Evolutionary conservation across 1,284 basidiomycete genomes (phyloP), one percentile per base, ranked within the genome.

Genomic region (Tremellales sp.): DNA sequence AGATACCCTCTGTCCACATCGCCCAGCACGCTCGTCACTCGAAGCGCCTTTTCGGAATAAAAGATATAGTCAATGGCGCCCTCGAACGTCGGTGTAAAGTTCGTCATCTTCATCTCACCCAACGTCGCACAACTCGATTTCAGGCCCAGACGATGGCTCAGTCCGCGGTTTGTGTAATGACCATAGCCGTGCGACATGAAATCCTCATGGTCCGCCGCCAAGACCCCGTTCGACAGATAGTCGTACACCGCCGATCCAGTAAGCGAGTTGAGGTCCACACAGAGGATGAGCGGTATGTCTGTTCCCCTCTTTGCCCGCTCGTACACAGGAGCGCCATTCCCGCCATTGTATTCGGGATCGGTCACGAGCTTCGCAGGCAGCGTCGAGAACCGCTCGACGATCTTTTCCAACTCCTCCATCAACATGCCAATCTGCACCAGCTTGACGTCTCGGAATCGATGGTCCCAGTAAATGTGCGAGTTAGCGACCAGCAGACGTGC

Each of bases 151-250:
- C 79, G 78, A 69, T 97, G 95, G 57, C 79, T 76, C 50, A 94
- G 65, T 1, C 95, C 95, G 24, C 91, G 85, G n/a, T 82, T 79
- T 10, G 95, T 97, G 75, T 94, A 97, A 61, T 78, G 80, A 32
- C 94, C 95, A 61, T 98, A 99, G 45, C 80, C 78, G 68, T 97
- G 88, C 12, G 81, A 80, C 83, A 94, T 84, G 70, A 97, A 98
- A 70, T 99, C 95, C 22, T 84, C 81, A 66, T 99, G 94, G 55
- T 87, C 79, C 12, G 81, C 76, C 2, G 84, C 75, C 1, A 86
- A 75, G 6, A 76, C 72, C 8, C 94, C 94, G 10, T 77, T 82
- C 32, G 84, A 79, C 47, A 99, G 71, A 75, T 87, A 94, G 63
- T 97, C 89, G 76, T 90, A 95, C 21, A 99, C 90, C 12, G 92